Conservation (phyloP, 805 yeast genomes). For the Kockiozyma suomiensis region DNA sequence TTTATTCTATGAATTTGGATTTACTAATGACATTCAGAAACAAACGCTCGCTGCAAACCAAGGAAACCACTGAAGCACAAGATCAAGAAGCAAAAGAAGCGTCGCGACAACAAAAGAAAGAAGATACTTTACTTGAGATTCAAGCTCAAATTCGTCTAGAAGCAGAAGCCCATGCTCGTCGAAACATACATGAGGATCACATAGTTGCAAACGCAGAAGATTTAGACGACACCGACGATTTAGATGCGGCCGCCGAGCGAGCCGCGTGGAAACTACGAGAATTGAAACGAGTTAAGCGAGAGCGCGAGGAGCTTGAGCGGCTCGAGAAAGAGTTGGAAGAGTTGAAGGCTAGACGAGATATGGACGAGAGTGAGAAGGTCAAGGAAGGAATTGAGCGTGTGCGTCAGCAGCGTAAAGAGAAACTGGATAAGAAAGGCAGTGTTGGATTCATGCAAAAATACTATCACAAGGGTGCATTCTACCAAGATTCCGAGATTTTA, state of each 20-base stretch:
- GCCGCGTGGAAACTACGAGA: conserved; percentile 51
- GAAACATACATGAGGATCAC: conserved; percentile 36
- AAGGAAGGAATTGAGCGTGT: conserved; percentile 30
- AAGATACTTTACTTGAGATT: conserved; percentile 36
- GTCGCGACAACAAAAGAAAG: conserved; percentile 15
- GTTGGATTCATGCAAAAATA: conserved; percentile 37
- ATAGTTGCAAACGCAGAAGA: conserved; percentile 40
- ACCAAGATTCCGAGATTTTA: conserved; percentile 41
- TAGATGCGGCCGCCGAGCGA: conserved; percentile 54
- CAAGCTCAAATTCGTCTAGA: conserved; percentile 40
- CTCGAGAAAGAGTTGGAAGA: conserved; percentile 45
- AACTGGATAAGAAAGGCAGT: conserved; percentile 14
- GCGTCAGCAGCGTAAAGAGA: conserved; percentile 29
- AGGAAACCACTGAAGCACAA: conserved; percentile 18
- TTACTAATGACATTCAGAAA: conserved; percentile 4
- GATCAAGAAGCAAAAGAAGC: neutral
- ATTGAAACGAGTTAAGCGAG: conserved; percentile 46
- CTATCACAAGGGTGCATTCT: conserved; percentile 44
- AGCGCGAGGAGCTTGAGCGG: conserved; percentile 41
- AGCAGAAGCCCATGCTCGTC: conserved; percentile 33
- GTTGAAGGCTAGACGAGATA: conserved; percentile 38
- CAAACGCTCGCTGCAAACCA: conserved; percentile 23
- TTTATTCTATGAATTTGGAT: no score
- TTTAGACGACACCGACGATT: conserved; percentile 63
- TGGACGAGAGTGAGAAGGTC: conserved; percentile 38